Percentiles rank a stretch among this genome's conserved stretches.
Evolutionary conservation across 2,329 filamentous ascomycete genomes (phyloP).

Genomic region (Ophiostoma sp.): DNA sequence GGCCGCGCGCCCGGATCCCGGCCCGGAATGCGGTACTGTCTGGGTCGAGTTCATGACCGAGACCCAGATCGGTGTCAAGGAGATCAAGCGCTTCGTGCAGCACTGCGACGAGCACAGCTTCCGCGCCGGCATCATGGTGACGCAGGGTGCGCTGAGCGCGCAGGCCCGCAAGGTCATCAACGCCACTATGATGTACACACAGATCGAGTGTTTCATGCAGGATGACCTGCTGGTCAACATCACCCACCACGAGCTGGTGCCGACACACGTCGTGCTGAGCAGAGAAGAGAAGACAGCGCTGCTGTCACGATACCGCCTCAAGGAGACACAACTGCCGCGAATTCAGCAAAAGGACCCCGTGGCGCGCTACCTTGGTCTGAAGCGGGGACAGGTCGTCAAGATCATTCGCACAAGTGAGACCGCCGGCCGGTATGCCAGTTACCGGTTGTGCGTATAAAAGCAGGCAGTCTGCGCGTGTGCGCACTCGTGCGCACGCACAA

Average conservation of each 20-base stretch:
- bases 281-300: constrained; percentile 82
- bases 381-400: constrained; percentile 93
- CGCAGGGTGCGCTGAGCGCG: constrained; percentile 72
- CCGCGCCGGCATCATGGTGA: constrained; percentile 87
- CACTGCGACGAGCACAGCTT: constrained; percentile 73
- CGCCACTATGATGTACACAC: constrained; percentile 66
- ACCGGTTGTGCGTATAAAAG: constrained; percentile 61
- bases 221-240: constrained; percentile 97
- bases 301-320: constrained; percentile 83
- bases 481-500: neutral
- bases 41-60: constrained; percentile 88
- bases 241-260: constrained; percentile 93
- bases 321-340: constrained; percentile 93
- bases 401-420: constrained; percentile 96
- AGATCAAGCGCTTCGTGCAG: constrained; percentile 84
- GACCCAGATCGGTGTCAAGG: constrained; percentile 76
- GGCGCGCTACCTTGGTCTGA: constrained; percentile 82
- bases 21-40: constrained; percentile 74
- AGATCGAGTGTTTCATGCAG: constrained; percentile 93
- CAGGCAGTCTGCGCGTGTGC: neutral
- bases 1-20: constrained; percentile 61
- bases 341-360: constrained; percentile 91
- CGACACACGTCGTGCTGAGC: constrained; percentile 85
- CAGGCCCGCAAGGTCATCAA: constrained; percentile 83
- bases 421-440: constrained; percentile 92